Base-by-base conservation (phyloP, 805 yeast species). In the Ogataea haglerorum region DNA sequence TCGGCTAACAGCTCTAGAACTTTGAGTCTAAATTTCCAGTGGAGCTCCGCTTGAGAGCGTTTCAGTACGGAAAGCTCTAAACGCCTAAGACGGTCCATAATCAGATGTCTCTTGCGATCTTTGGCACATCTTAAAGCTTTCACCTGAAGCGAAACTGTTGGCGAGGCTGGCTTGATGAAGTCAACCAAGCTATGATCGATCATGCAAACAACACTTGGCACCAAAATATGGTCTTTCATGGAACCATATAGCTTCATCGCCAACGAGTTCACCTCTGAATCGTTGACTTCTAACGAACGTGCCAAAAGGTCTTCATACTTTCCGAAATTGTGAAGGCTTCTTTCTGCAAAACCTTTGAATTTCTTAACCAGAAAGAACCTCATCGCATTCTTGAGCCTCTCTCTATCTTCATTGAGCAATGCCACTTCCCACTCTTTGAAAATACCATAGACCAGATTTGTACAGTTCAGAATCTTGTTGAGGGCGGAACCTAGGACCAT, bases 321-420 rank as follows among this genome's bases (percentile, higher is more conserved):
- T 10, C 68, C 61, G 32, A 85, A 51, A 48, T 79, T 73, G 34
- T 65, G 64, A 50, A 70, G 76, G 54, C 83, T 90, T 25, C 73
- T 71, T 41, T 75, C 73, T 7, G 85, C 59, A 48, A 80, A 73
- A 12, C 73, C 68, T 42, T 74, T 75, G 41, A 90, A 69, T 48
- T 79, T 75, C 37, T 73, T 77, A 41, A 80, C 62, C 16, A 68
- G 63, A 46, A 90, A 72, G 7, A 83, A 63, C 16, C 70, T 67
- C 48, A 89, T 62, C 1, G 85, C 82, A 30, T 86, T 82, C 45
- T 82, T 79, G 16, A 86, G 73, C 19, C 69, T 65, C 48, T 77
- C 80, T 45, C 64, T 67, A 31, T 81, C 81, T 10, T 70, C 63
- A 1, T 60, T 53, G 1, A 64, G 63, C 4, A 88, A 47, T 0